These are phyloP conservation scores for Candida glaebosa DNA, from an alignment of 805 yeast species.

Conservation along the genomic window DNA sequence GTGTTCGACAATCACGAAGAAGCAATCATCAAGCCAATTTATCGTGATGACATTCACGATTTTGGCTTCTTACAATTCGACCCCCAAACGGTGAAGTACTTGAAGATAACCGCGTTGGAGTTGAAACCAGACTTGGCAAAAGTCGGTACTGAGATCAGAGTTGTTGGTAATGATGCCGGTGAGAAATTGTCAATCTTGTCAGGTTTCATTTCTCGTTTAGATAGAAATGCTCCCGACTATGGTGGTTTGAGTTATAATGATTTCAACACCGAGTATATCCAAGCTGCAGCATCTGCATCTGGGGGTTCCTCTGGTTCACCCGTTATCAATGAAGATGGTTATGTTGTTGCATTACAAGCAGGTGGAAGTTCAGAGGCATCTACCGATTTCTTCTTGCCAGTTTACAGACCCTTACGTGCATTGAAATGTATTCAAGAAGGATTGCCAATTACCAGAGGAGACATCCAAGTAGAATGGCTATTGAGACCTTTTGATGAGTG, in stretches of 20 bases:
- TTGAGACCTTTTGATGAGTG: conserved; percentile 89
- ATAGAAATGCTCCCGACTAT: conserved; percentile 92
- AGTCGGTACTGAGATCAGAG: conserved; percentile 92
- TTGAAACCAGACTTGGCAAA: conserved; percentile 78
- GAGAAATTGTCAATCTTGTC: conserved; percentile 85
- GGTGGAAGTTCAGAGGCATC: conserved; percentile 92
- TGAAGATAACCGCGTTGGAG: conserved; percentile 62
- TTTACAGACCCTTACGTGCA: conserved; percentile 80
- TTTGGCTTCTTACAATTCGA: conserved; percentile 85
- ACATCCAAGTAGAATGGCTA: conserved; percentile 87
- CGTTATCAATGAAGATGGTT: conserved; percentile 84
- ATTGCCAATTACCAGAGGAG: conserved; percentile 75
- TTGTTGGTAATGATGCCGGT: conserved; percentile 96
- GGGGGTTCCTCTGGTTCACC: conserved; percentile 98
- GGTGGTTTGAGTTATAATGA: conserved; percentile 87
- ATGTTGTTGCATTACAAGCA: conserved; percentile 89
- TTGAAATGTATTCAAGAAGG: conserved; percentile 63
- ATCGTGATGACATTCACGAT: conserved; percentile 94
- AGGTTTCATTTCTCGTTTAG: conserved; percentile 81
- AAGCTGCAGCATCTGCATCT: conserved; percentile 93
- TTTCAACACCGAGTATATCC: conserved; percentile 90
- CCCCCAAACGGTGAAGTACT: conserved; percentile 67
- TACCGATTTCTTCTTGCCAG: conserved; percentile 88
- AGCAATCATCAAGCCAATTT: conserved; percentile 78
- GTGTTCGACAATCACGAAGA: conserved; percentile 95